Conservation (phyloP, 176 grass and related monocot genomes). For the Avena sativa region DNA sequence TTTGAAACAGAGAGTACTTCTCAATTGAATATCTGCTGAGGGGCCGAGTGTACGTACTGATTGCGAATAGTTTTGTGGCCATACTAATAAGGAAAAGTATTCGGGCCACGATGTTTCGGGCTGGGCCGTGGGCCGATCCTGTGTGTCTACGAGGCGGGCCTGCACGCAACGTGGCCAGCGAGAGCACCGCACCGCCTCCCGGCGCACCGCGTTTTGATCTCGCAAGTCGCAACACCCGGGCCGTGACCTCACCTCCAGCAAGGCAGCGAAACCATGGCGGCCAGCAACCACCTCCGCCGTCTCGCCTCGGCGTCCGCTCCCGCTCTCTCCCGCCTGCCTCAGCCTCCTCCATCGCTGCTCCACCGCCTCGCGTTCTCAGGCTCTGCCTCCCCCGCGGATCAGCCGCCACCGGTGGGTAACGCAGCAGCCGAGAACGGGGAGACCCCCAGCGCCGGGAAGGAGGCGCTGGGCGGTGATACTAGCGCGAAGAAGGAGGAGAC, state of each 20-base stretch:
- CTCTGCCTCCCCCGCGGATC: conserved; percentile 20
- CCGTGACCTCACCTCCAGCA: background rate
- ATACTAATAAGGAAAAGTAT: too few species aligned
- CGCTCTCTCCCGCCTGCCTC: conserved; percentile 27
- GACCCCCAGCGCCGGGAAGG: background rate
- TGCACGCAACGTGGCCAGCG: background rate
- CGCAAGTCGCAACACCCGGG: background rate
- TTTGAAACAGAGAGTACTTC: too few species aligned
- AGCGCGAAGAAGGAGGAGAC: background rate
- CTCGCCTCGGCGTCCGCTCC: conserved; percentile 25
- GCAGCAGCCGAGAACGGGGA: background rate
- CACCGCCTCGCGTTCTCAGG: conserved; percentile 29
- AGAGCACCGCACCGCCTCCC: background rate
- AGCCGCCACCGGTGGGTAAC: background rate
- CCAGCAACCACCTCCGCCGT: conserved; percentile 46
- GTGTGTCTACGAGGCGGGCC: background rate
- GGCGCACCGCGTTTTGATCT: background rate
- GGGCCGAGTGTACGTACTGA: too few species aligned
- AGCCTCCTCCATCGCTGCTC: background rate
- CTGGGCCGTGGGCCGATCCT: background rate
- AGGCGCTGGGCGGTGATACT: conserved; percentile 25
- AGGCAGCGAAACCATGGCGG: conserved; percentile 30
- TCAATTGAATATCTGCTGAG: too few species aligned
- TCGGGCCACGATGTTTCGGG: too few species aligned
- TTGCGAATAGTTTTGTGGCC: too few species aligned